A percentile compares a stretch with the other conserved stretches of the same genome.
phyloP scores from a whole-genome alignment of 2,329 filamentous ascomycete genomes.

The Talaromyces sp. region DNA sequence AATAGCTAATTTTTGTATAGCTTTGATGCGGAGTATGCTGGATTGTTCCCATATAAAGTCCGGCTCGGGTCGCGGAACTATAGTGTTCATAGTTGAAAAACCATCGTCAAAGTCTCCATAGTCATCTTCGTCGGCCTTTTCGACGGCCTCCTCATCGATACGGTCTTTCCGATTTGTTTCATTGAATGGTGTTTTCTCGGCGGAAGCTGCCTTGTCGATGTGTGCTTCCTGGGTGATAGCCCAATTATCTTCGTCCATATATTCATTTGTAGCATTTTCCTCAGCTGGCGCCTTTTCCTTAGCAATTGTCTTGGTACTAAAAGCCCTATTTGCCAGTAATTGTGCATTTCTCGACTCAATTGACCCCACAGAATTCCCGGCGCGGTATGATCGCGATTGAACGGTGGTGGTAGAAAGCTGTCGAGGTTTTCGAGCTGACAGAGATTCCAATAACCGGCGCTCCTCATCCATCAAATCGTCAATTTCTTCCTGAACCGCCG shows the following conservation, averaged over 20 bases:
- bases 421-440: constrained; percentile 21
- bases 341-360: constrained; percentile 1
- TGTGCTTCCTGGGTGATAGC: neutral
- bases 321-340: constrained; percentile 20
- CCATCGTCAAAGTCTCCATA: constrained; percentile 1
- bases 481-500: constrained; percentile 42
- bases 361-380: neutral
- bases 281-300: neutral
- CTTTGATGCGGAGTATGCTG: constrained; percentile 34
- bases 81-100: constrained; percentile 18
- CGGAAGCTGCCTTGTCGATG: neutral
- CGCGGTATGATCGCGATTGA: constrained; percentile 7
- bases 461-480: constrained; percentile 40
- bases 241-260: neutral
- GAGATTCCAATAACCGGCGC: constrained; percentile 31
- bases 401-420: neutral
- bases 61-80: constrained; percentile 10
- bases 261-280: neutral
- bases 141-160: neutral
- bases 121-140: constrained; percentile 6
- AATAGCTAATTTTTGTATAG: constrained; percentile 38
- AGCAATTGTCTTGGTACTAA: constrained; percentile 22
- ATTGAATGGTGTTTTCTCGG: neutral
- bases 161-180: neutral
- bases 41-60: constrained; percentile 27